Evolutionary conservation across 2,329 filamentous ascomycete species (phyloP).

Genomic region (Neoascochyta sp.): DNA sequence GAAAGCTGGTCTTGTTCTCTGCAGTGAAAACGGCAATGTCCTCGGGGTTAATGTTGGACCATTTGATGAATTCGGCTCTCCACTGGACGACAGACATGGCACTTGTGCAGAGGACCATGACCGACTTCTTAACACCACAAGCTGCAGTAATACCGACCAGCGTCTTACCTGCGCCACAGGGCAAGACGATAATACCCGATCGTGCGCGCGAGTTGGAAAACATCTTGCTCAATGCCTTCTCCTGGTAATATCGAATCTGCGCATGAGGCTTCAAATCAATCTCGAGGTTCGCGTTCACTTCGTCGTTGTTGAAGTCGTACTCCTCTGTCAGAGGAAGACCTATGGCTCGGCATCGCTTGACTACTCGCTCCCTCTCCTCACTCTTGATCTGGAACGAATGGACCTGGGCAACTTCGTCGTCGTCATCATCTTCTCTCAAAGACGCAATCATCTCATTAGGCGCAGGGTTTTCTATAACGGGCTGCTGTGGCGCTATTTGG

Average conservation of each 20-base stretch:
- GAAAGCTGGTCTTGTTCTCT: constrained; percentile 82
- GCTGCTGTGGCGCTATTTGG: constrained; percentile 52
- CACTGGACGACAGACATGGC: constrained; percentile 98
- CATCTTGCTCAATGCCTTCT: constrained; percentile 98
- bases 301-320: constrained; percentile 93
- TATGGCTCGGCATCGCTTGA: constrained; percentile 83
- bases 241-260: constrained; percentile 90
- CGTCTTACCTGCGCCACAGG: constrained; percentile 95
- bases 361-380: constrained; percentile 76
- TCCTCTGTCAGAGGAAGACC: constrained; percentile 88
- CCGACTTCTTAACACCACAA: constrained; percentile 95
- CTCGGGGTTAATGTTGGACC: constrained; percentile 95
- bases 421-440: constrained; percentile 66
- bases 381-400: constrained; percentile 91
- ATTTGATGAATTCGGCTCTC: constrained; percentile 94
- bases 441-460: constrained; percentile 64
- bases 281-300: constrained; percentile 82
- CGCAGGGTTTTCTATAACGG: constrained; percentile 25
- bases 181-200: constrained; percentile 94
- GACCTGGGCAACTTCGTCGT: constrained; percentile 81
- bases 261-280: constrained; percentile 89
- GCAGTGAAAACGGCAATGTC: constrained; percentile 95
- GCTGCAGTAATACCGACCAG: constrained; percentile 97
- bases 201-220: constrained; percentile 97
- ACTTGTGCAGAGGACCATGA: constrained; percentile 92